phyloP scores from a whole-genome alignment of 2,329 filamentous ascomycete species.

The Massarina eburnea region DNA sequence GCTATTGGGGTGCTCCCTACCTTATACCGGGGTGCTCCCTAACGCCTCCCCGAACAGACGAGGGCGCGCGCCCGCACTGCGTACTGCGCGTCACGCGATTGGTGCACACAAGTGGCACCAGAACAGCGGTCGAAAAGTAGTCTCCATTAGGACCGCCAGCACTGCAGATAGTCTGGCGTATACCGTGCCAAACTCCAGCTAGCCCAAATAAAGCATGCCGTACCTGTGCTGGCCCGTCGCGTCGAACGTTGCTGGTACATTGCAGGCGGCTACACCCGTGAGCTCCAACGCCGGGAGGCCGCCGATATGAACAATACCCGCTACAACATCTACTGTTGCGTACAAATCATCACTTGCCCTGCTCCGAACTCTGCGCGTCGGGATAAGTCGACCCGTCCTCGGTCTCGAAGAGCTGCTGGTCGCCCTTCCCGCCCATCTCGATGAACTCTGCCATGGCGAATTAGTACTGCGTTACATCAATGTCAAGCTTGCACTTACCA shows the following conservation, averaged over 20 bases:
- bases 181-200: too few species aligned
- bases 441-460: constrained; percentile 65
- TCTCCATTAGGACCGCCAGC: neutral
- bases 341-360: neutral
- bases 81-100: constrained; percentile 24
- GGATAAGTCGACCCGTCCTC: constrained; percentile 52
- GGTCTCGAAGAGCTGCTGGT: constrained; percentile 73
- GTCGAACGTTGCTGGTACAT: neutral
- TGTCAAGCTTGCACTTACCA: neutral
- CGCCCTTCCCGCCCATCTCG: constrained; percentile 81
- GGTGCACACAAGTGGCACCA: constrained; percentile 9
- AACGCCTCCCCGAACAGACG: constrained; percentile 20
- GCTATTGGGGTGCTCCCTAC: too few species aligned
- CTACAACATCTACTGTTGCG: constrained; percentile 7
- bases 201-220: too few species aligned
- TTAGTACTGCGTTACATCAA: too few species aligned
- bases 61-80: too few species aligned
- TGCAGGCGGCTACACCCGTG: constrained; percentile 1
- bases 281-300: neutral
- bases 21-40: constrained; percentile 7
- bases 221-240: too few species aligned
- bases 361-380: constrained; percentile 17
- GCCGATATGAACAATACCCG: neutral
- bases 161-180: too few species aligned
- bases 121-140: neutral